Conservation (phyloP, 2,329 filamentous ascomycete genomes). For the Paecilomyces niveus region DNA sequence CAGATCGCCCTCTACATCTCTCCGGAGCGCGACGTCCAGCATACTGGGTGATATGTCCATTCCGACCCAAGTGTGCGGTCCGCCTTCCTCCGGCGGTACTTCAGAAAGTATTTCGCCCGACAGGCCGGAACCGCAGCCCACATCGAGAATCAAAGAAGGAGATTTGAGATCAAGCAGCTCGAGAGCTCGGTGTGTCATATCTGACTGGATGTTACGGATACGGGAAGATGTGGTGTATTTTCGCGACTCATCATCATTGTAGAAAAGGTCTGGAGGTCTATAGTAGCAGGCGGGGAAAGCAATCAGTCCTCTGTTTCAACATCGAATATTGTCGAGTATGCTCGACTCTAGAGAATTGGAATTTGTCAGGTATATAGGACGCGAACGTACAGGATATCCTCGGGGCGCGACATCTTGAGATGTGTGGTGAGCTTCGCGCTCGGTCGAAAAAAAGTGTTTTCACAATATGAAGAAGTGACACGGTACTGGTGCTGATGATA, state of each 20-base stretch:
- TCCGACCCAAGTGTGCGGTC: slow-evolving; percentile 91
- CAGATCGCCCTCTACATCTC: slow-evolving; percentile 90
- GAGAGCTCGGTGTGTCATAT: slow-evolving; percentile 90
- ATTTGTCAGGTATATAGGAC: slow-evolving; percentile 9
- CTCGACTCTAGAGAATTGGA: slow-evolving; percentile 11
- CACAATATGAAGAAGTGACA: background rate
- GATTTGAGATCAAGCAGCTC: slow-evolving; percentile 74
- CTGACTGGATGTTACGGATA: slow-evolving; percentile 89
- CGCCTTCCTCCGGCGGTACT: slow-evolving; percentile 61
- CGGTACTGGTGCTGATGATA: background rate
- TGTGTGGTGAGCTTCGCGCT: background rate
- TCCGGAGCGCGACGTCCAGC: slow-evolving; percentile 87
- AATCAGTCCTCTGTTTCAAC: slow-evolving; percentile 16
- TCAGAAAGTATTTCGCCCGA: slow-evolving; percentile 87
- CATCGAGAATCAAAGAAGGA: slow-evolving; percentile 84
- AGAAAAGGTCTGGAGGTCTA: slow-evolving; percentile 93
- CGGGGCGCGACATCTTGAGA: slow-evolving; percentile 82
- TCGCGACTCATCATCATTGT: slow-evolving; percentile 88
- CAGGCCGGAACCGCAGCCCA: slow-evolving; percentile 93
- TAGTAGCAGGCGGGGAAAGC: slow-evolving; percentile 1
- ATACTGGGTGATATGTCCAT: slow-evolving; percentile 95
- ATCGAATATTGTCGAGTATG: slow-evolving; percentile 1
- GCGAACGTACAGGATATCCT: slow-evolving; percentile 73
- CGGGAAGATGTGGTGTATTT: slow-evolving; percentile 97
- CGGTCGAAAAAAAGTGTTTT: background rate